Percentiles rank a stretch among this genome's conserved stretches.
Conservation (phyloP, 2,329 filamentous ascomycete species). For the Claviceps humidiphila region DNA sequence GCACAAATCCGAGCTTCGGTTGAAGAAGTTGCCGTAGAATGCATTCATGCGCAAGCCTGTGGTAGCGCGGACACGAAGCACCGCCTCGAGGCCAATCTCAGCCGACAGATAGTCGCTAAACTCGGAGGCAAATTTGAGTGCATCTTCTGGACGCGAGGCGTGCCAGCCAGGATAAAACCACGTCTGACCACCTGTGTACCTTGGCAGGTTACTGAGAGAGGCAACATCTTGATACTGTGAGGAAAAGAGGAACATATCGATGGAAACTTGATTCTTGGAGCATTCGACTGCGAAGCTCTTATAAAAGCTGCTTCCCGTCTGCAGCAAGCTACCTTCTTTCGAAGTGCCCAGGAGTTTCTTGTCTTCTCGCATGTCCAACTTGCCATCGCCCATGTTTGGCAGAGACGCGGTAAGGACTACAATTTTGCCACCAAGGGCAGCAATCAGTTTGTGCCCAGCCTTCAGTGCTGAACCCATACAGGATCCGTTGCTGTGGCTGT, state of each 20-base stretch:
- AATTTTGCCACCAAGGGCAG: constrained; percentile 87
- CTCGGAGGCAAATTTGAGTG: constrained; percentile 93
- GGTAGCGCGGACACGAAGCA: constrained; percentile 86
- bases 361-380: constrained; percentile 87
- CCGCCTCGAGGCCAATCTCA: constrained; percentile 91
- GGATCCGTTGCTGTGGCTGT: constrained; percentile 78
- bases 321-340: constrained; percentile 76
- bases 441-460: constrained; percentile 91
- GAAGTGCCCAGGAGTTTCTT: constrained; percentile 91
- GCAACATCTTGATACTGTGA: constrained; percentile 96
- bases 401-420: constrained; percentile 81
- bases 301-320: constrained; percentile 93
- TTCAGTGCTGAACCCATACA: constrained; percentile 89
- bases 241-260: constrained; percentile 96
- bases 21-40: constrained; percentile 99
- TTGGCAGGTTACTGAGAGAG: constrained; percentile 83
- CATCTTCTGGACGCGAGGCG: constrained; percentile 82
- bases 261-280: constrained; percentile 95
- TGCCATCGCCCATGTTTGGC: constrained; percentile 79
- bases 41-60: constrained; percentile 93
- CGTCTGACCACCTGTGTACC: constrained; percentile 94
- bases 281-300: constrained; percentile 98
- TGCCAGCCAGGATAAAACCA: constrained; percentile 99
- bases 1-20: constrained; percentile 90
- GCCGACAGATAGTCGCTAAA: constrained; percentile 95